A percentile compares a stretch with the other conserved stretches of the same genome.
Evolutionary conservation across 2,329 filamentous ascomycete species (phyloP).

Genomic region (Calonectria honghensis): DNA sequence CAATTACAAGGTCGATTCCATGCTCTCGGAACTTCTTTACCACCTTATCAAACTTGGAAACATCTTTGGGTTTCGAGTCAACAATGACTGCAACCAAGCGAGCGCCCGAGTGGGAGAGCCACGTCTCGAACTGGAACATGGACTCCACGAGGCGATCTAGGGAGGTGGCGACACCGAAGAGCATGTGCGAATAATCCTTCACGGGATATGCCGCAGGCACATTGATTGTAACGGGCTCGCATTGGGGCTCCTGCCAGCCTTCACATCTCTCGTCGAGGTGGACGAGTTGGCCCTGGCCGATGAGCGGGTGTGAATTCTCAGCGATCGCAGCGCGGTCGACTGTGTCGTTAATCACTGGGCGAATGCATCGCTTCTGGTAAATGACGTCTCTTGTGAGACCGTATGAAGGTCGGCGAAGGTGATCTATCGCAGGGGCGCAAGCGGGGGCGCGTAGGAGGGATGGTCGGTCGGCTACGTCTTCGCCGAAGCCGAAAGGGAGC

Average conservation of each 20-base stretch:
- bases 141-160: constrained; percentile 70
- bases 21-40: constrained; percentile 54
- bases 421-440: constrained; percentile 55
- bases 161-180: constrained; percentile 76
- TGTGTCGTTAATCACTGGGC: constrained; percentile 58
- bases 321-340: constrained; percentile 62
- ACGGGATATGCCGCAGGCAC: constrained; percentile 67
- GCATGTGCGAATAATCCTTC: constrained; percentile 68
- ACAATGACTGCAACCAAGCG: constrained; percentile 71
- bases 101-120: constrained; percentile 71
- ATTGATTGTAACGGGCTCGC: constrained; percentile 67
- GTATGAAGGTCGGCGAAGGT: constrained; percentile 56
- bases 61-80: constrained; percentile 64
- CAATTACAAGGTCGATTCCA: constrained; percentile 60
- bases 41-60: constrained; percentile 61
- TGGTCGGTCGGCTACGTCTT: constrained; percentile 48
- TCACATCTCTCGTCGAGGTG: constrained; percentile 55
- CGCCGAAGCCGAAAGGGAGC: constrained; percentile 49
- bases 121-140: constrained; percentile 71
- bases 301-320: constrained; percentile 61
- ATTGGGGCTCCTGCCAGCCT: constrained; percentile 50
- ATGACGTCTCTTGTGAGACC: constrained; percentile 64
- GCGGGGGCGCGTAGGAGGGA: constrained; percentile 45
- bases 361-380: constrained; percentile 68
- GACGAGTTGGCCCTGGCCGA: constrained; percentile 58